phyloP scores from a whole-genome alignment of 2,329 filamentous ascomycete species.

The Aspergillus japonicus region DNA sequence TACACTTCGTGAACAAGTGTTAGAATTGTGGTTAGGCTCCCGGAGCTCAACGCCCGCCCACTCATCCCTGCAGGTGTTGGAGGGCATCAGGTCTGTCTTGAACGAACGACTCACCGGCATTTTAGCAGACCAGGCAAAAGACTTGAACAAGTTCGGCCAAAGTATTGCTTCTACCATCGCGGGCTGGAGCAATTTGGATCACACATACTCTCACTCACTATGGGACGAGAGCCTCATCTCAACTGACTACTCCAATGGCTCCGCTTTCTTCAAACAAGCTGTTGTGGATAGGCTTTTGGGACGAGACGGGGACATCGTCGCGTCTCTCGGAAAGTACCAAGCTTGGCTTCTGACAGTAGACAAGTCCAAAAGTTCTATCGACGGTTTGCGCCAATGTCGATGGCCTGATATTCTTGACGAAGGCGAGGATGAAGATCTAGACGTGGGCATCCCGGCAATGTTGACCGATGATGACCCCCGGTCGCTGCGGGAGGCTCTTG shows the following conservation, averaged over 20 bases:
- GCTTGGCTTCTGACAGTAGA: slow-evolving; percentile 74
- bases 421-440: slow-evolving; percentile 39
- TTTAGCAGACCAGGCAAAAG: slow-evolving; percentile 62
- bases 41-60: slow-evolving; percentile 59
- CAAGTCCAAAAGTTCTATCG: slow-evolving; percentile 36
- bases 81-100: slow-evolving; percentile 66
- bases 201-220: slow-evolving; percentile 54
- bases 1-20: slow-evolving; percentile 65
- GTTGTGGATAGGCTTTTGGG: slow-evolving; percentile 71
- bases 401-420: slow-evolving; percentile 43
- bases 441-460: slow-evolving; percentile 38
- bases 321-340: slow-evolving; percentile 63
- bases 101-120: slow-evolving; percentile 66
- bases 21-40: slow-evolving; percentile 72
- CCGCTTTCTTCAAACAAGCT: slow-evolving; percentile 65
- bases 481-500: slow-evolving; percentile 59
- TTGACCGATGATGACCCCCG: slow-evolving; percentile 72
- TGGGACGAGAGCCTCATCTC: slow-evolving; percentile 68
- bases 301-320: slow-evolving; percentile 64
- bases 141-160: slow-evolving; percentile 63
- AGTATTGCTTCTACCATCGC: slow-evolving; percentile 63
- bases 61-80: slow-evolving; percentile 62
- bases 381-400: slow-evolving; percentile 35
- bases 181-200: slow-evolving; percentile 57
- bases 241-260: slow-evolving; percentile 65